Base-by-base conservation (phyloP, 768 basidiomycete species). In the Lentinula raphanica region DNA sequence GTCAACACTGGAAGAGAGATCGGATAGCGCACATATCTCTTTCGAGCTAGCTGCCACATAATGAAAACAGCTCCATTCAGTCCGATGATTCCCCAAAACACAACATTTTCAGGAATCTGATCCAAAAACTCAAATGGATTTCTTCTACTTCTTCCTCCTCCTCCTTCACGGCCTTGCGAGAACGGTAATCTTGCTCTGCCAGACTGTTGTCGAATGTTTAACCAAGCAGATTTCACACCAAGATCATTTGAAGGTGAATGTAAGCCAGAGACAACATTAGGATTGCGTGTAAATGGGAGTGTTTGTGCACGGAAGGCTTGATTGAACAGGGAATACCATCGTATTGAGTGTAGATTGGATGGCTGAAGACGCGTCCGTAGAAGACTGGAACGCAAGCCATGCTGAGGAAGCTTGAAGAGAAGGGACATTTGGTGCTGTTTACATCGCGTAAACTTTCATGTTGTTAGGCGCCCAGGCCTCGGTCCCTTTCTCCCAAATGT, bases 11-110 rank as follows among this genome's bases (percentile, higher is more conserved):
- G 31, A n/a, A 36, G 21, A 38, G 32, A 23, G 28, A 8, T 48
- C 5, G n/a, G 11, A 19, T 28, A 64, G n/a, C 71, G 49, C 40
- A 75, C 68, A 60, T 74, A 64, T 69, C 74, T 73, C 57, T 74
- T 66, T 25, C 61, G 62, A 2, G 78, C 75, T 73, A 72, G 72
- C 60, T 73, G 74, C 87, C 87, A 91, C 58, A 79, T 72, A 17
- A 68, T 68, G 62, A 85, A 92, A 0, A 92, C 82, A 2, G 71
- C 70, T 2, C 77, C 82, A 60, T 92, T 92, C 59, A 84, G 61
- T 3, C 74, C 82, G 15, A 92, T 76, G 49, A 92, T 84, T 5
- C 82, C 77, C 67, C 78, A 87, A 64, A 91, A 77, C 29, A 90
- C 69, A 60, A 69, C 59, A 49, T 79, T 72, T 60, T 72, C 62